Percentiles rank a stretch among this genome's conserved stretches.
These are phyloP conservation scores for Dictyophora rubrovolvata DNA, from an alignment of 768 basidiomycete species.

Conservation along the genomic window DNA sequence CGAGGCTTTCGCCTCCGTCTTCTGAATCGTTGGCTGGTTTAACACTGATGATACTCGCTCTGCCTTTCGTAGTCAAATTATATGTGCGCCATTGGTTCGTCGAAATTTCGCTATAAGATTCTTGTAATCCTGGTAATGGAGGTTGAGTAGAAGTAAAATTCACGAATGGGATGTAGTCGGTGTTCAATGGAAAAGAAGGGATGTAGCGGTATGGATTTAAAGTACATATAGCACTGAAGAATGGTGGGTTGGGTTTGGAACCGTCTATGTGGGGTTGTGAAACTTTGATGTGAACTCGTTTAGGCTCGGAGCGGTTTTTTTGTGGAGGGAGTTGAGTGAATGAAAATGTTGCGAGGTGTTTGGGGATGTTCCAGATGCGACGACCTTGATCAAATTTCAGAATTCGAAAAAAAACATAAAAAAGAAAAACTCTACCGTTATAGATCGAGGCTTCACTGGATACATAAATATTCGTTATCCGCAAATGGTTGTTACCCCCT, in stretches of 20 bases:
- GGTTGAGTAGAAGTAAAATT: background rate
- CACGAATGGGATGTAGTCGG: background rate
- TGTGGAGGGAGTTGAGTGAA: too few species aligned
- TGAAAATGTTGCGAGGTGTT: constrained; percentile 10
- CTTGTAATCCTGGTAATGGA: background rate
- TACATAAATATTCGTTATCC: constrained; percentile 10
- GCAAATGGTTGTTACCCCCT: background rate
- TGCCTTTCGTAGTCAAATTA: background rate
- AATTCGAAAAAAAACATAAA: too few species aligned
- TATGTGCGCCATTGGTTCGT: background rate
- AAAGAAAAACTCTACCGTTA: constrained; percentile 3
- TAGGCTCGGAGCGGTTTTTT: background rate
- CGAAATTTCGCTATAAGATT: background rate
- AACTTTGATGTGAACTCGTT: constrained; percentile 3
- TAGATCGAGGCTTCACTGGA: constrained; percentile 9
- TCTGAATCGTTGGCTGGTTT: background rate
- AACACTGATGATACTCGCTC: background rate
- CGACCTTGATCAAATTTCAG: constrained; percentile 6
- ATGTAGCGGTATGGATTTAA: background rate
- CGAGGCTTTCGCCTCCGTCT: background rate
- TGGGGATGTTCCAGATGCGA: constrained; percentile 12
- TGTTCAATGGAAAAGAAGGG: constrained; percentile 7
- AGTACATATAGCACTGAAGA: background rate
- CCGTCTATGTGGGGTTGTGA: background rate
- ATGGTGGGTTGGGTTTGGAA: background rate